Evolutionary conservation across 306 rosid genomes (phyloP), one percentile per base, ranked within the genome.

Genomic region (Glycyrrhiza uralensis): DNA sequence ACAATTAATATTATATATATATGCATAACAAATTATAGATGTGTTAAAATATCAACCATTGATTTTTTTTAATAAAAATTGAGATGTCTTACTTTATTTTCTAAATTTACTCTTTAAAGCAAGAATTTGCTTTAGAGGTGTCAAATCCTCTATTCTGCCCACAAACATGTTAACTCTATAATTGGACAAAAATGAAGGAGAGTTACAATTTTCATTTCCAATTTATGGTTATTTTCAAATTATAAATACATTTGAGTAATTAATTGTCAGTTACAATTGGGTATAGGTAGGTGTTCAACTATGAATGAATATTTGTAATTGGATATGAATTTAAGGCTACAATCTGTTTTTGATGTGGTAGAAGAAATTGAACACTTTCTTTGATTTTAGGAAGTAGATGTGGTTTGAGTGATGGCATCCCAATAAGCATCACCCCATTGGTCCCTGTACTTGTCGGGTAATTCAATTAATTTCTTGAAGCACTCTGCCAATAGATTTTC

Each of bases 361-460:
- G 49, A 42, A 39, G 7, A 13, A 54, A 23, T 3, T 7, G 3
- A 38, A 39, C 23, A 42, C 2, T n/a, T 35, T 51, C 2, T 20
- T 20, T 12, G 17, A 18, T 12, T 50, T 11, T 24, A 44, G 58
- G 68, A 57, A 32, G 50, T 6, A 14, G 58, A 14, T 2, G 72
- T 8, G 19, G 30, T 50, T 36, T 52, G 61, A 33, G n/a, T 38
- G 13, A 60, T 38, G 45, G 71, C 26, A 19, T 78, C 72, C 77
- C 82, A 78, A 52, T 29, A 62, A 30, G 66, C 77, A 29, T 52
- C 82, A 18, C 71, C 60, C 77, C 77, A 71, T 2, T 41, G 59
- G 17, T 78, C 77, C 20, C 47, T 78, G 60, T 32, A 52, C 9
- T 32, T 39, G 17, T 23, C 36, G 0, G 68, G 63, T 15, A 39